Evolutionary conservation across 768 basidiomycete species (phyloP).

Genomic region (Pisolithus sp.): DNA sequence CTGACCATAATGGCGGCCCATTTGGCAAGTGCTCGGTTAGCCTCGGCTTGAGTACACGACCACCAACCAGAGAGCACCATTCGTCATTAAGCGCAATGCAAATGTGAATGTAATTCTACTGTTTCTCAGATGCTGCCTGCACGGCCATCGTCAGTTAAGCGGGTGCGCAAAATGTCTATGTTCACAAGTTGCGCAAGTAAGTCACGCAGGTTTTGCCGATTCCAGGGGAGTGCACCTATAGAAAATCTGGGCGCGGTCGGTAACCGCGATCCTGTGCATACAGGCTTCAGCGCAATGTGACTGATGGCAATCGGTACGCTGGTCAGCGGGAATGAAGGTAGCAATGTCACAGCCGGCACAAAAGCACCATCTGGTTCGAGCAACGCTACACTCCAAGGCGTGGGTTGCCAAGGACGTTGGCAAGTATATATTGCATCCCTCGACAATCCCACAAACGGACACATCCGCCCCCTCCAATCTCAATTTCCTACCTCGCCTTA

Average conservation of each 20-base stretch:
- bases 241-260: neutral
- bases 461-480: neutral
- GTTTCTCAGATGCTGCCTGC: too few species aligned
- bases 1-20: too few species aligned
- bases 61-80: too few species aligned
- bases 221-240: too few species aligned
- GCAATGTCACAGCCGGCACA: neutral
- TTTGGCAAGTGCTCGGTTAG: too few species aligned
- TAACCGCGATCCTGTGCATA: neutral
- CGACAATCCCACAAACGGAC: neutral
- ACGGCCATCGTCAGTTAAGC: too few species aligned
- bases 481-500: neutral
- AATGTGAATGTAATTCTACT: too few species aligned
- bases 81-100: too few species aligned
- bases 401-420: neutral
- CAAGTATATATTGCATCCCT: neutral
- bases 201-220: too few species aligned
- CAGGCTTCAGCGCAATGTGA: neutral
- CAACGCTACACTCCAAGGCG: neutral
- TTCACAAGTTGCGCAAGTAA: too few species aligned
- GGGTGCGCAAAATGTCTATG: too few species aligned
- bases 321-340: neutral
- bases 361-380: neutral
- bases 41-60: too few species aligned
- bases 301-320: neutral